Evolutionary conservation across 2,329 filamentous ascomycete species (phyloP).

Genomic region (Ceratocystis destructans): DNA sequence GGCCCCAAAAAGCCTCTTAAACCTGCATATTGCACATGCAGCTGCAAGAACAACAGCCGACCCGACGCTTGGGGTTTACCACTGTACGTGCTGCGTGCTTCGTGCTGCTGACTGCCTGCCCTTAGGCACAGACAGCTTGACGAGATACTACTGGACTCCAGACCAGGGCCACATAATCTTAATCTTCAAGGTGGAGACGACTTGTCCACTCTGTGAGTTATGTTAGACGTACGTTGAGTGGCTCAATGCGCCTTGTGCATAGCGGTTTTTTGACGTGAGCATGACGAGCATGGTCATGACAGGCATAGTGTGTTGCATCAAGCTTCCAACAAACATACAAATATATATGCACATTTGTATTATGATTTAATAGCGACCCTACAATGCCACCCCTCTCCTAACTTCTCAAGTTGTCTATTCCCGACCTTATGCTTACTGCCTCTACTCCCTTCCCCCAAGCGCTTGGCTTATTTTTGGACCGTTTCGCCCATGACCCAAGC

Average conservation of each 20-base stretch:
- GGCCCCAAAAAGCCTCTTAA: constrained; percentile 3
- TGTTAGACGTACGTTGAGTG: background rate
- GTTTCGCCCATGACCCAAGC: background rate
- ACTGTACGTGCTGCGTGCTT: background rate
- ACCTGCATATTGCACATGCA: constrained; percentile 1
- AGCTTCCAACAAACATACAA: background rate
- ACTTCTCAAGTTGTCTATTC: background rate
- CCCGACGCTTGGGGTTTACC: constrained; percentile 2
- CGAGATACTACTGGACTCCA: background rate
- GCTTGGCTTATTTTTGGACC: background rate
- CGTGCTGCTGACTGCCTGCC: background rate
- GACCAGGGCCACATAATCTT: background rate
- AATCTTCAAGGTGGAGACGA: background rate
- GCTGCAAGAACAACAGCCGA: constrained; percentile 4
- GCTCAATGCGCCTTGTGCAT: constrained; percentile 1
- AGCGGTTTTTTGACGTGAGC: constrained; percentile 4
- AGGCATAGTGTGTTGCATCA: background rate
- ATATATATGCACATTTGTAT: background rate
- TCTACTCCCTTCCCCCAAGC: background rate
- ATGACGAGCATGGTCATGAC: background rate
- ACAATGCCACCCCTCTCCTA: background rate
- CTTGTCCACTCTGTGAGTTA: background rate
- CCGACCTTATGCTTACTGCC: background rate
- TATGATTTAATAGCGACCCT: background rate
- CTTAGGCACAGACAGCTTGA: background rate